Conservation (phyloP, 176 grass and related monocot species). For the Puccinellia tenuiflora region DNA sequence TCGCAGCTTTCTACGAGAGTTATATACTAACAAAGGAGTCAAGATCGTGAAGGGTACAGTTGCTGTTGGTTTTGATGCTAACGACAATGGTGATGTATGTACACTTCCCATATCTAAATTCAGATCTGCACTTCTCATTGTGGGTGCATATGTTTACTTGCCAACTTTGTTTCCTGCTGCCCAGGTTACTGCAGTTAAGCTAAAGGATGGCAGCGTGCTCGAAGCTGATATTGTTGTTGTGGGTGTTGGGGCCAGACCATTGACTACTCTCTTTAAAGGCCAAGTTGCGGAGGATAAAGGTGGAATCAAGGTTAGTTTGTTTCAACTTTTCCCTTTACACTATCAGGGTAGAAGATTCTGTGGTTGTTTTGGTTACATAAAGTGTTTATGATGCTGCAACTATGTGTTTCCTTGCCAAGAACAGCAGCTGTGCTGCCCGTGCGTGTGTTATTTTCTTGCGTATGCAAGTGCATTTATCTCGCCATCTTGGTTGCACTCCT, state of each 20-base stretch:
- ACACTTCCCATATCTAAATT: neutral
- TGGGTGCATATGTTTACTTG: neutral
- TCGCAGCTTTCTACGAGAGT: conserved; percentile 89
- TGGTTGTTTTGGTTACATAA: conserved; percentile 6
- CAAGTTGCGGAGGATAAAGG: conserved; percentile 89
- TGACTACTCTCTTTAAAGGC: conserved; percentile 79
- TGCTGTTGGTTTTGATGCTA: conserved; percentile 78
- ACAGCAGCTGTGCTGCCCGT: neutral
- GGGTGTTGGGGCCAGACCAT: conserved; percentile 79
- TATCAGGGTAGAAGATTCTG: neutral
- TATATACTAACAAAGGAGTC: conserved; percentile 95
- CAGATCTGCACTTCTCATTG: neutral
- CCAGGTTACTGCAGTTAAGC: conserved; percentile 77
- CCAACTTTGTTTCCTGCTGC: conserved; percentile 15
- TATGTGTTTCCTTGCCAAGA: neutral
- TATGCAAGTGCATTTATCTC: neutral
- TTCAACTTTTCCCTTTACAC: neutral
- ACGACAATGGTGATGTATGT: conserved; percentile 83
- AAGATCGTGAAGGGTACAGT: conserved; percentile 82
- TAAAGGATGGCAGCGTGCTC: conserved; percentile 77
- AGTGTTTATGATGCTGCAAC: neutral
- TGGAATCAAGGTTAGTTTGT: conserved; percentile 84
- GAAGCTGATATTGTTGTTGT: conserved; percentile 89
- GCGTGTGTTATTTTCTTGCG: neutral
- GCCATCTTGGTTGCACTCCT: neutral